Conservation (phyloP, 257 asterid genomes). For the Solanum lycopersicoides region DNA sequence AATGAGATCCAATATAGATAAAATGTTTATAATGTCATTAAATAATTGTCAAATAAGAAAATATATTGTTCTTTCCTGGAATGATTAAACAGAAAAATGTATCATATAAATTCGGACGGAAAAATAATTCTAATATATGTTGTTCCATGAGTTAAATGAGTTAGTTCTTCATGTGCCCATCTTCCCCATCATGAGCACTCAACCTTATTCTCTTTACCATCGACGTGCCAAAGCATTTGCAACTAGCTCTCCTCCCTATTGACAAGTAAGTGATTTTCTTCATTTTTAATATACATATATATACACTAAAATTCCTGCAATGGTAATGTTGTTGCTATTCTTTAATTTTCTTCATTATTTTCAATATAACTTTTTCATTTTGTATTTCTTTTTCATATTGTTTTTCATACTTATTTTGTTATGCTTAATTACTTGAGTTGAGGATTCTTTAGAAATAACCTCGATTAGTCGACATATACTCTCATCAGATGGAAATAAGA, state of each 20-base stretch:
- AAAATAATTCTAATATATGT: background rate
- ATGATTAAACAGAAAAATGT: background rate
- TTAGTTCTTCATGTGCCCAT: slow-evolving; percentile 39
- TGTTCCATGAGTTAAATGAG: slow-evolving; percentile 4
- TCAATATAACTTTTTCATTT: background rate
- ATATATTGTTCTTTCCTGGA: background rate
- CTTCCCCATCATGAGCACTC: slow-evolving; percentile 40
- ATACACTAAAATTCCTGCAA: background rate
- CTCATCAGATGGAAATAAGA: background rate
- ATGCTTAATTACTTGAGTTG: background rate
- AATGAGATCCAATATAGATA: background rate
- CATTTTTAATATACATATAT: background rate
- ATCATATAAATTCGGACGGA: background rate
- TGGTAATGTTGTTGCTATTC: background rate
- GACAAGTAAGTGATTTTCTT: background rate
- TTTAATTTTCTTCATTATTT: background rate
- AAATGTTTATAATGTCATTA: background rate
- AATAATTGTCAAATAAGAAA: background rate
- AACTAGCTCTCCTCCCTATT: background rate
- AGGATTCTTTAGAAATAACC: background rate
- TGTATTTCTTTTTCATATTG: background rate
- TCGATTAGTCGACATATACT: background rate
- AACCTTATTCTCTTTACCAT: background rate
- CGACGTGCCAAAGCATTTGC: background rate
- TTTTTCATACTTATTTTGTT: background rate